Conservation (phyloP, 176 grass and related monocot genomes). For the Triticum aestivum region IWGSC_CS_RefSeq_v2.1 NC_057798.1:42329483-42329982, state of each 20-base stretch:
- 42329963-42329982: too few species aligned
- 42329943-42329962: not conserved
- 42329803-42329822: not conserved
- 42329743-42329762: constrained; percentile 16
- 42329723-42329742: constrained; percentile 52
- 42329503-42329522: too few species aligned
- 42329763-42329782: not conserved
- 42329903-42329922: not conserved
- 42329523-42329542: not conserved
- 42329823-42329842: not conserved
- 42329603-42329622: not conserved
- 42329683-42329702: constrained; percentile 70
- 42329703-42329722: constrained; percentile 49
- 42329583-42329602: not conserved
- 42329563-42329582: not conserved
- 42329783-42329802: not conserved
- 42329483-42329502: too few species aligned
- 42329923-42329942: not conserved
- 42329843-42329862: not conserved
- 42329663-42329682: constrained; percentile 51
- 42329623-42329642: not conserved
- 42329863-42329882: not conserved
- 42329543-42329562: not conserved
- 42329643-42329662: constrained; percentile 42
- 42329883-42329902: not conserved